Base-by-base conservation (phyloP, 1,284 basidiomycete genomes). In the Malassezia dermatis region DNA sequence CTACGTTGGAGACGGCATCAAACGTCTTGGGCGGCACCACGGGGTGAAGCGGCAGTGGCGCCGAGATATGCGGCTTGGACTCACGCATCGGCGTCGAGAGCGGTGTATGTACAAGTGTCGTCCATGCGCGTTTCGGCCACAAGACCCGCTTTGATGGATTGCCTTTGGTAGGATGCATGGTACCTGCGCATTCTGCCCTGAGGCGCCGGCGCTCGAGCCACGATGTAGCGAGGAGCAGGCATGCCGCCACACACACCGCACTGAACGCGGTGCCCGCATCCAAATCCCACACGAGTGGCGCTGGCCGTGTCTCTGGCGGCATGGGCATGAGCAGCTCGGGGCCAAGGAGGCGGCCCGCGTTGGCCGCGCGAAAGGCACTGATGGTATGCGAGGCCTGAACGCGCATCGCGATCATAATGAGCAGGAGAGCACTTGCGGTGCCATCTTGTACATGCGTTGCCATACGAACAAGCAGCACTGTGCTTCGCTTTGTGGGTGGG, bases 141-240 rank as follows among this genome's bases (percentile, higher is more conserved):
- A 28, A 12, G 27, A 8, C 44, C 28, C 11, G 23, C 27, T 19
- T 23, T 3, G 19, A 21, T 13, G 12, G 19, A 4, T 23, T 15
- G 3, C 4, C 39, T 3, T 11, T 23, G 17, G 3, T 15, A 10
- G 4, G 19, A 6, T 3, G 23, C 41, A 17, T n/a, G 7, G 24
- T 12, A 17, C 13, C 24, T 13, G 19, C 24, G 15, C 19, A 7
- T 40, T 56, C 54, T 5, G 23, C 26, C 8, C 8, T 12, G n/a
- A 57, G 50, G 19, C 51, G 50, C 4, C 37, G 44, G n/a, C 50
- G 49, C 43, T 57, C 55, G 42, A 50, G 26, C 37, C 49, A 39
- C 6, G 49, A 11, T 3, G 51, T 19, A 19, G 15, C 28, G 5
- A 35, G 21, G 17, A 57, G 35, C 3, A 52, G 15, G 12, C 43